Conservation (phyloP, 768 basidiomycete genomes). For the Amanita pseudoporphyria region DNA sequence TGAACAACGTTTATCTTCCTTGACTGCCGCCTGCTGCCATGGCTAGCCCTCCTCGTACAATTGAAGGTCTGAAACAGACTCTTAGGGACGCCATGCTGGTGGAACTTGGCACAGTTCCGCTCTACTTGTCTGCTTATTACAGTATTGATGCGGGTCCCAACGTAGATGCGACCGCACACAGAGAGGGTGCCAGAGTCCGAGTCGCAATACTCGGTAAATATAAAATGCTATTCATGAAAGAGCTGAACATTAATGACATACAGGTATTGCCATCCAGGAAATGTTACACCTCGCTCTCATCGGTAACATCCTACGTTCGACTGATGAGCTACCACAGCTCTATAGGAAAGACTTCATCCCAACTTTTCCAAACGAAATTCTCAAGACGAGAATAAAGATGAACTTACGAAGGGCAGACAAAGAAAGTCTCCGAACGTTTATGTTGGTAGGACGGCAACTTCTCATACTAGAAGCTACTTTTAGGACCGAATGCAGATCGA, state of each 20-base stretch:
- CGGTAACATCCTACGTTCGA: slow-evolving; percentile 16
- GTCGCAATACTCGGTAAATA: slow-evolving; percentile 9
- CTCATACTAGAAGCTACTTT: not conserved
- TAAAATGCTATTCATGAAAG: not conserved
- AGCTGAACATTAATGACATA: not conserved
- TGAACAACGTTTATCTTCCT: too few species aligned
- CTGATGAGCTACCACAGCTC: slow-evolving; percentile 15
- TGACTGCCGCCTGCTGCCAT: too few species aligned
- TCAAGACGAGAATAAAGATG: slow-evolving; percentile 5
- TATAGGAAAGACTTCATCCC: slow-evolving; percentile 13
- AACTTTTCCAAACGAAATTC: slow-evolving; percentile 15
- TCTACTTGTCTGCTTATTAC: slow-evolving; percentile 18
- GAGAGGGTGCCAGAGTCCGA: slow-evolving; percentile 9
- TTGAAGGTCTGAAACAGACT: too few species aligned
- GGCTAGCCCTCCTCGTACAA: too few species aligned
- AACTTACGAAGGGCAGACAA: not conserved
- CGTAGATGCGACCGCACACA: slow-evolving; percentile 2
- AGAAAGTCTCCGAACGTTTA: slow-evolving; percentile 1
- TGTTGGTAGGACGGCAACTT: not conserved
- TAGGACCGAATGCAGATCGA: not conserved
- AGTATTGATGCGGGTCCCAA: slow-evolving; percentile 11
- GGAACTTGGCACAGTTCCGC: slow-evolving; percentile 18
- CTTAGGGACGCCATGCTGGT: slow-evolving; percentile 8
- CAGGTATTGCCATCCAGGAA: slow-evolving; percentile 18
- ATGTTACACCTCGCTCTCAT: slow-evolving; percentile 20